Evolutionary conservation across 176 grass and related monocot genomes (phyloP), one percentile per base, ranked within the genome.

Genomic region (Carex cristatella): DNA sequence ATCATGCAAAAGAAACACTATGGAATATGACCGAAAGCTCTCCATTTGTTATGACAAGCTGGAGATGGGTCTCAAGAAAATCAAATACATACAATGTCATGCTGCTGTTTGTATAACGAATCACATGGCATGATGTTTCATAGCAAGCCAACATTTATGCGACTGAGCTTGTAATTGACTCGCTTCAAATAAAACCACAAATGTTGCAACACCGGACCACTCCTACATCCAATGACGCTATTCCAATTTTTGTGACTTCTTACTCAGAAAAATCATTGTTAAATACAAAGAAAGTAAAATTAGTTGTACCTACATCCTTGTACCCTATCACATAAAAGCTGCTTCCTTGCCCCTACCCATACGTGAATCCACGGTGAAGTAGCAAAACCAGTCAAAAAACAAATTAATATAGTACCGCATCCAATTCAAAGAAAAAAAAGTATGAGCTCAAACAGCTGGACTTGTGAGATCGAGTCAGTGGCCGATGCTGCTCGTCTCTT

Each of bases 401-500:
- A n/a, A 23, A 23, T 23, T 23, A 46, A 18, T 67, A 69, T 38
- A 69, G 65, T 69, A 38, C 13, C 14, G 6, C 65, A 69, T 16
- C 65, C 32, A 69, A 69, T 35, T 56, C 5, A 46, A 14, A 37
- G 4, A 28, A 81, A 87, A 18, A 35, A 35, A 57, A 9, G 9
- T 48, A 48, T 23, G 56, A 48, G 14, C 35, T 65, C 81, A 62
- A 58, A 31, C 56, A 91, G 79, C 59, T 90, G 85, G 88, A 90
- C 84, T 31, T 30, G 61, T 12, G 86, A 97, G 88, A 89, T 97
- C 65, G 15, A 81, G 62, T 89, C 86, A 0, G 44, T 71, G 5
- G 91, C 90, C 28, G 51, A 86, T 27, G 85, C 88, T 15, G 30
- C 82, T 30, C 88, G 90, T 16, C 81, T 97, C 32, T 97, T 97